Percentiles rank a stretch among this genome's conserved stretches.
phyloP scores from a whole-genome alignment of 1,139 yeast species.

The Suhomyces bokatorum region DNA sequence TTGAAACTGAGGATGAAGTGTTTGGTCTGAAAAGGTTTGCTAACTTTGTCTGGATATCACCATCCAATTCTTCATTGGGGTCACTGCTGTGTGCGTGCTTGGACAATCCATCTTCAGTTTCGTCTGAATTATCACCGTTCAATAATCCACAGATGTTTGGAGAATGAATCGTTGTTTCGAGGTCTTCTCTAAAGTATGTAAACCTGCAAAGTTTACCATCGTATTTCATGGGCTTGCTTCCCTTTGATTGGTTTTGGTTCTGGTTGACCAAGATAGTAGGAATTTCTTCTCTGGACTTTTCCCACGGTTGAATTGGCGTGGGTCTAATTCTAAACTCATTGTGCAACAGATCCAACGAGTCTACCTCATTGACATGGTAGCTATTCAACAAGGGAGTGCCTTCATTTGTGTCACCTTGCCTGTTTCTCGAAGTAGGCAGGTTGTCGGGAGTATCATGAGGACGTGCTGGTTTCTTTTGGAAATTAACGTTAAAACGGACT shows the following conservation, averaged over 20 bases:
- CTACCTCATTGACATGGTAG: constrained; percentile 65
- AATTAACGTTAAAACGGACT: constrained; percentile 25
- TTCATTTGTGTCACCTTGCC: constrained; percentile 14
- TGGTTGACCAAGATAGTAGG: constrained; percentile 33
- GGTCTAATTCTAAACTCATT: constrained; percentile 69
- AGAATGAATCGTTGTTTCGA: constrained; percentile 85
- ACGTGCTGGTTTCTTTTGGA: constrained; percentile 19
- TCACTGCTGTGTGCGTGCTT: neutral
- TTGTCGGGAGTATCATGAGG: constrained; percentile 1
- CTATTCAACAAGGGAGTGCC: constrained; percentile 32
- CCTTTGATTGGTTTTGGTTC: constrained; percentile 1
- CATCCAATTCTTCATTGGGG: constrained; percentile 15
- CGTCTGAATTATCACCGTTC: constrained; percentile 4
- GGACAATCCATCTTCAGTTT: constrained; percentile 9
- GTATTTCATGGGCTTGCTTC: constrained; percentile 8
- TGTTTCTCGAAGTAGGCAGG: constrained; percentile 6
- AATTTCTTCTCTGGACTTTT: constrained; percentile 37
- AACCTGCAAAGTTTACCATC: constrained; percentile 52
- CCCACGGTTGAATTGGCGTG: constrained; percentile 77
- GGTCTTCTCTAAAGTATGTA: constrained; percentile 89
- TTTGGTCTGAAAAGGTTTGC: constrained; percentile 36
- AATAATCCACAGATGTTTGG: constrained; percentile 84
- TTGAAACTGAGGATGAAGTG: constrained; percentile 17
- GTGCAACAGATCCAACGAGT: constrained; percentile 39
- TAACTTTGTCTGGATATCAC: constrained; percentile 18